Percentiles rank a stretch among this genome's conserved stretches.
phyloP scores from a whole-genome alignment of 2,329 filamentous ascomycete genomes.

The Trichophaea hybrida region DNA sequence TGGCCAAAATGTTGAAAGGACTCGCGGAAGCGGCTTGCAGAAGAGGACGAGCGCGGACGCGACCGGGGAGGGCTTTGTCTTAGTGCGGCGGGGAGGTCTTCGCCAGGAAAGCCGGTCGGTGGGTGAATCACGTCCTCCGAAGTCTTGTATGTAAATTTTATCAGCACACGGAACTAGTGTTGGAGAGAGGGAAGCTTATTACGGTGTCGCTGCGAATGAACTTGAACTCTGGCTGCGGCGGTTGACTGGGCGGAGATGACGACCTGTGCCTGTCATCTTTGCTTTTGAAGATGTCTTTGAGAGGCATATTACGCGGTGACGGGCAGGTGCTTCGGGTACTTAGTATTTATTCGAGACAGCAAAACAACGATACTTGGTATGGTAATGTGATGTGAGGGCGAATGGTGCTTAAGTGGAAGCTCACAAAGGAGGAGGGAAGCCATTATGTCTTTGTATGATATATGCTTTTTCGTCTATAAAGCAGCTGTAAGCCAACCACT shows the following conservation, averaged over 20 bases:
- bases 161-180: not conserved
- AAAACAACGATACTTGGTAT: too few species aligned
- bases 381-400: too few species aligned
- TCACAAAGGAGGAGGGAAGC: too few species aligned
- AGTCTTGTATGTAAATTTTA: slow-evolving; percentile 8
- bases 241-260: not conserved
- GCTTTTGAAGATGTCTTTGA: not conserved
- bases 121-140: slow-evolving; percentile 11
- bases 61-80: not conserved
- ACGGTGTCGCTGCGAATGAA: slow-evolving; percentile 24
- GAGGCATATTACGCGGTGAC: not conserved
- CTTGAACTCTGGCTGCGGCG: slow-evolving; percentile 20
- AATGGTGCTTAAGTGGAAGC: too few species aligned
- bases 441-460: too few species aligned
- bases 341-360: too few species aligned
- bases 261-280: not conserved
- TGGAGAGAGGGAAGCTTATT: slow-evolving; percentile 7
- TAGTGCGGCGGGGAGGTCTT: not conserved
- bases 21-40: slow-evolving; percentile 9
- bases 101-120: slow-evolving; percentile 54
- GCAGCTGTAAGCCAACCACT: too few species aligned
- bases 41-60: not conserved
- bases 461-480: too few species aligned
- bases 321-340: too few species aligned
- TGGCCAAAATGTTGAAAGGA: slow-evolving; percentile 9